Percentiles rank a stretch among this genome's conserved stretches.
These are phyloP conservation scores for Russula sp. DNA, from an alignment of 768 basidiomycete species.

Conservation along the genomic window DNA sequence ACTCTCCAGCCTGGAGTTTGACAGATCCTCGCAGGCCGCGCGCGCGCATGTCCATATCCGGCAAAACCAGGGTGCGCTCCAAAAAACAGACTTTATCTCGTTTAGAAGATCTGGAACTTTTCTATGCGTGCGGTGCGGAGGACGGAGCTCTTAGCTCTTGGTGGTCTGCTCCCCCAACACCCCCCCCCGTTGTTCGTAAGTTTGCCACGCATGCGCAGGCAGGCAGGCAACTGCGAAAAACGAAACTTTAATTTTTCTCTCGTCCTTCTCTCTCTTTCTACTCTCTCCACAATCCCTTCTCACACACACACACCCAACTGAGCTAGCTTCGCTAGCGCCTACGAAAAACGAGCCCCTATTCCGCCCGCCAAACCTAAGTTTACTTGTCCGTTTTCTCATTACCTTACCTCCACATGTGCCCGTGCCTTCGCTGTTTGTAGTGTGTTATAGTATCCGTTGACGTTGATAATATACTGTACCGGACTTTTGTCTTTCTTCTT, in stretches of 20 bases:
- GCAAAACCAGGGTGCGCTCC: constrained; percentile 2
- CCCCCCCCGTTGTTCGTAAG: no score
- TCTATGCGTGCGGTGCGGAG: background rate
- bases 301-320: background rate
- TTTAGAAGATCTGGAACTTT: constrained; percentile 17
- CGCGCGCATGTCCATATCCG: constrained; percentile 5
- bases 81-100: constrained; percentile 14
- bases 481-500: no score
- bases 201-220: background rate
- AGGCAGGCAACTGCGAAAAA: background rate
- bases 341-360: constrained; percentile 9
- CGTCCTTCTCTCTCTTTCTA: background rate
- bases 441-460: background rate
- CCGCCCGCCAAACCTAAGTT: background rate
- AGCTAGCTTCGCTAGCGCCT: background rate
- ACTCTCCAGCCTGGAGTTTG: no score
- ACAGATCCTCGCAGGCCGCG: constrained; percentile 9
- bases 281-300: no score
- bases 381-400: background rate
- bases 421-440: background rate
- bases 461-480: background rate
- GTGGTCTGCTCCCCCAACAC: no score
- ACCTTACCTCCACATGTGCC: background rate
- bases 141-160: background rate
- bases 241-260: constrained; percentile 2